Evolutionary conservation across 768 basidiomycete genomes (phyloP), one percentile per base, ranked within the genome.

Genomic region (Amanita inopinata): DNA sequence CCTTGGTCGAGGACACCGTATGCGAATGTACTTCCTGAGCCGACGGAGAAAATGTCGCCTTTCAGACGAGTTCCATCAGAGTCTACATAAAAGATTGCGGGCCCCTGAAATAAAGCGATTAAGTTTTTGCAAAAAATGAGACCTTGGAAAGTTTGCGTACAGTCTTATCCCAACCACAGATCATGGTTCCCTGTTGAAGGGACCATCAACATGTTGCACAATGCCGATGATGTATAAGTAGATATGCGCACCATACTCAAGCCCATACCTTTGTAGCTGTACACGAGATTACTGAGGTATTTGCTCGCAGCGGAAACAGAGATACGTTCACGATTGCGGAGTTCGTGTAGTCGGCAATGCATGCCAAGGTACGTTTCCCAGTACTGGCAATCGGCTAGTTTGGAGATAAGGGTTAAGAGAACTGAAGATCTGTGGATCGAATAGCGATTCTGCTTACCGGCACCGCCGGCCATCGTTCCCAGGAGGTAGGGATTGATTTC

Each of bases 381-480:
- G 67, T 78, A 91, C 57, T 94, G 90, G 55, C 91, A 92, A 59
- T 93, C 89, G 43, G 91, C 90, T 88, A 49, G n/a, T 28, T 18
- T 50, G 14, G 8, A 5, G n/a, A n/a, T n/a, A 33, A 30, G 22
- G 15, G 30, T 14, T 40, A 15, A 43, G 47, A 22, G 41, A 48
- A 36, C 53, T 30, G 15, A 32, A 3, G 18, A 10, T 14, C 23
- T 17, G 33, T 1, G 0, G 45, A 14, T 25, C 6, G 19, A 35
- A 42, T 42, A 8, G 48, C 27, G 43, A 22, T 31, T 40, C 17
- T 38, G 70, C 73, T 51, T 56, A 81, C 92, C 94, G 53, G 96
- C 96, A 62, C 94, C 94, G 63, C 96, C 96, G 49, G 96, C 96
- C 94, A 99, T 98, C 1, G 96, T 99, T 48, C 96, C 96, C n/a